Conservation (phyloP, 2,329 filamentous ascomycete genomes). For the Purpureocillium lavendulum region DNA sequence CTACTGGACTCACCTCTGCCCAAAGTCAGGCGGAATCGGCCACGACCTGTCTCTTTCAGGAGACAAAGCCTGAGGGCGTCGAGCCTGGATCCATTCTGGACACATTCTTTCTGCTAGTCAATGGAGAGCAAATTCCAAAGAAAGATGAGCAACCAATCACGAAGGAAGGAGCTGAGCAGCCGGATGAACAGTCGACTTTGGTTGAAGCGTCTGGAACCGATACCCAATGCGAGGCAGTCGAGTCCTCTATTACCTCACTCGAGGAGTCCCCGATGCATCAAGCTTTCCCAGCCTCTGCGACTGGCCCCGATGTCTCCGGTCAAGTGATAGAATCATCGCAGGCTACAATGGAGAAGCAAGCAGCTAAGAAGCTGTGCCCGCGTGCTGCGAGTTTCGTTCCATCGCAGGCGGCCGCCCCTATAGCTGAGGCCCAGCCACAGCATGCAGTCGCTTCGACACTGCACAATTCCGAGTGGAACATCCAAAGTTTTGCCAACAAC, state of each 20-base stretch:
- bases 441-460: not conserved
- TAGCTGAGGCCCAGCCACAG: not conserved
- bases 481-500: not conserved
- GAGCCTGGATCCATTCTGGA: slow-evolving; percentile 8
- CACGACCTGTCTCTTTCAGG: not conserved
- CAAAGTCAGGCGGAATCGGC: not conserved
- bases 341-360: accelerated
- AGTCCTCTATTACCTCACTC: no score
- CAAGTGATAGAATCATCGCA: not conserved
- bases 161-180: not conserved
- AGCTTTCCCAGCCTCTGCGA: no score
- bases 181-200: not conserved
- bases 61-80: not conserved
- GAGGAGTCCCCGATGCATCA: no score
- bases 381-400: not conserved
- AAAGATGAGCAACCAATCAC: not conserved
- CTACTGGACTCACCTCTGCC: no score
- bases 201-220: no score
- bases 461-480: not conserved
- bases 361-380: not conserved
- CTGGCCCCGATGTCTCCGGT: no score
- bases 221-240: no score
- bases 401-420: no score
- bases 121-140: not conserved
- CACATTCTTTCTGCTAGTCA: slow-evolving; percentile 10